Evolutionary conservation across 1,284 basidiomycete species (phyloP).

Genomic region (Ustilago curta): DNA sequence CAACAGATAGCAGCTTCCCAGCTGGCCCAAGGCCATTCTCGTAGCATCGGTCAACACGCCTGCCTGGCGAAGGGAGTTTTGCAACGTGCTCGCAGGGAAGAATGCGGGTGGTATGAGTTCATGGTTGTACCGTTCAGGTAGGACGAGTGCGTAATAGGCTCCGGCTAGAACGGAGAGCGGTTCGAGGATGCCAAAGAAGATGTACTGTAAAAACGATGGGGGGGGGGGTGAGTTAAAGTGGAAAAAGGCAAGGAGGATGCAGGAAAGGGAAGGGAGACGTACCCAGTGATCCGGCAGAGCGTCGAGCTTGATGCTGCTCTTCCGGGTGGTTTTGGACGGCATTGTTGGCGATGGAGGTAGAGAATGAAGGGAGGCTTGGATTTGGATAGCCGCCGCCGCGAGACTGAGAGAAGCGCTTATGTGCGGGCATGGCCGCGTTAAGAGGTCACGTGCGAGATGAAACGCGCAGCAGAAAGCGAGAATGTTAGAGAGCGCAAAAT

Average conservation of each 20-base stretch:
- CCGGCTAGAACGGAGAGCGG: conserved; percentile 57
- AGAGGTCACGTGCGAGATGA: conserved; percentile 8
- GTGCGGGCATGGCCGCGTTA: background rate
- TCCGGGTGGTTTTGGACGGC: background rate
- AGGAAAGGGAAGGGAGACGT: background rate
- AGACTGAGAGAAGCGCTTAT: too few relatives aligned
- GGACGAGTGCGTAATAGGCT: conserved; percentile 42
- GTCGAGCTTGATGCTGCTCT: conserved; percentile 3
- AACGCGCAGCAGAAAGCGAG: background rate
- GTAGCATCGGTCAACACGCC: conserved; percentile 28
- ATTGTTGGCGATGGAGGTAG: conserved; percentile 5
- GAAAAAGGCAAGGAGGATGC: background rate
- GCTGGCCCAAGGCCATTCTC: conserved; percentile 56
- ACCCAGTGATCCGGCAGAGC: conserved; percentile 49
- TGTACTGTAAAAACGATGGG: conserved; percentile 30
- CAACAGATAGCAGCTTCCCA: conserved; percentile 59
- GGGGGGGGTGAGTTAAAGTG: background rate
- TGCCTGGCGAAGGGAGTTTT: conserved; percentile 24
- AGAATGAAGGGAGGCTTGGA: background rate
- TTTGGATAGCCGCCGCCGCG: too few relatives aligned
- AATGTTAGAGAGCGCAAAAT: conserved; percentile 3
- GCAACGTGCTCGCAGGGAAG: conserved; percentile 25
- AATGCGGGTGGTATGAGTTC: conserved; percentile 53
- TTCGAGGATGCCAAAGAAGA: conserved; percentile 61
- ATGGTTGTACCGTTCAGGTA: conserved; percentile 55